Base-by-base conservation (phyloP, 2,329 filamentous ascomycete genomes). In the Alternaria brassicicola region DNA sequence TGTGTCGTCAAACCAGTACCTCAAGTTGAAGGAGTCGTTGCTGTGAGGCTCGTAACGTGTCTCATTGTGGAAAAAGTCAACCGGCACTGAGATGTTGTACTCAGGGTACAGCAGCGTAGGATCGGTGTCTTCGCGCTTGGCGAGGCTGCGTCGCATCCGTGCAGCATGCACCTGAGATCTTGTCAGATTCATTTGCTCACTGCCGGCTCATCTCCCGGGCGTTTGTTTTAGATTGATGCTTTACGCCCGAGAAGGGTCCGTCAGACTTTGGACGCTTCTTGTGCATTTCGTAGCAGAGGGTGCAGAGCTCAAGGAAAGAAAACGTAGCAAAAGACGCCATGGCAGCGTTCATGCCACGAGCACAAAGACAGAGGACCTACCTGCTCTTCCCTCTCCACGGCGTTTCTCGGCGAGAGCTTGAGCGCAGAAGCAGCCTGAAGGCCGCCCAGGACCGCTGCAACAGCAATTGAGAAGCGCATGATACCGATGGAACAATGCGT, bases 41-140 rank as follows among this genome's bases (percentile, higher is more conserved):
- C 84, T 86, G 75, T 96, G 92, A 33, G 92, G 91, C 74, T 89
- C 90, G 72, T 96, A 96, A 47, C 82, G 80, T 2, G 87, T 85
- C 53, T 93, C 89, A 70, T 94, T 92, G 77, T 90, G 90, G 78
- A 95, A 96, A 72, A 95, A 91, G 75, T 96, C 92, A 31, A 96
- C 81, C 0, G 85, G 85, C 1, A 85, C 82, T 0, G 82, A 82
- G 56, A 87, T 72, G 62, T 83, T 85, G 69, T 84, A 71, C 26
- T 75, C 79, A 3, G 82, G 79, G 65, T 84, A 86, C 9, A 80
- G 67, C 17, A 69, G 42, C 3, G 65, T 62, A 2, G 73, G 76
- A 56, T 82, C 73, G 12, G 69, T 56, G 12, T 71, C 72, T 8
- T 61, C 58, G 28, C 75, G 73, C 57, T 75, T 76, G 31, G 52